Percentiles rank a stretch among this genome's conserved stretches.
These are phyloP conservation scores for Corrigiola litoralis DNA, from an alignment of 179 eudicot species.

Conservation along the genomic window DNA sequence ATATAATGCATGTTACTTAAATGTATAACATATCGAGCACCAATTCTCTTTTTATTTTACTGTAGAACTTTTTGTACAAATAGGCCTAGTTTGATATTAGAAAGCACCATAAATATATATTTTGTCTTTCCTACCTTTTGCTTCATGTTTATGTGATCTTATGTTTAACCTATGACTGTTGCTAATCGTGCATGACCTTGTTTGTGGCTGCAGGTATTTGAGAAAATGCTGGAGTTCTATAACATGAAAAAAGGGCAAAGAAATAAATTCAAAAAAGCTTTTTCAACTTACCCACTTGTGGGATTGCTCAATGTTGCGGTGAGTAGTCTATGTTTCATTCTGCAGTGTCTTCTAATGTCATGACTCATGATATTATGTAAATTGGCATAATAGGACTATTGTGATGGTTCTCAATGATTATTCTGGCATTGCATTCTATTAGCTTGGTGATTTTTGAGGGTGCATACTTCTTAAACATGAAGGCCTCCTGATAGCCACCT, in stretches of 20 bases:
- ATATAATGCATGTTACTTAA: no score
- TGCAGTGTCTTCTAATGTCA: background rate
- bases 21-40: no score
- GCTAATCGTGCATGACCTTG: conserved; percentile 1
- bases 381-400: background rate
- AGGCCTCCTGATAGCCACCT: no score
- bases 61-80: background rate
- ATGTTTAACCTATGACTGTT: background rate
- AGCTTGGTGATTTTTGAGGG: background rate
- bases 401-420: background rate
- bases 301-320: conserved; percentile 92
- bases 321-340: conserved; percentile 32
- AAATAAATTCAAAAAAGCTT: conserved; percentile 33
- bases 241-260: conserved; percentile 21
- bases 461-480: no score
- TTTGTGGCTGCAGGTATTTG: conserved; percentile 51
- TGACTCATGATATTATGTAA: background rate
- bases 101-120: background rate
- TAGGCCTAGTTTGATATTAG: background rate
- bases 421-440: background rate
- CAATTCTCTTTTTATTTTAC: background rate
- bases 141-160: background rate
- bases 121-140: background rate
- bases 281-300: conserved; percentile 43
- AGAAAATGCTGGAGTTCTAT: conserved; percentile 57